Base-by-base conservation (phyloP, 2,329 filamentous ascomycete genomes). In the Cordyceps cicadae region DNA sequence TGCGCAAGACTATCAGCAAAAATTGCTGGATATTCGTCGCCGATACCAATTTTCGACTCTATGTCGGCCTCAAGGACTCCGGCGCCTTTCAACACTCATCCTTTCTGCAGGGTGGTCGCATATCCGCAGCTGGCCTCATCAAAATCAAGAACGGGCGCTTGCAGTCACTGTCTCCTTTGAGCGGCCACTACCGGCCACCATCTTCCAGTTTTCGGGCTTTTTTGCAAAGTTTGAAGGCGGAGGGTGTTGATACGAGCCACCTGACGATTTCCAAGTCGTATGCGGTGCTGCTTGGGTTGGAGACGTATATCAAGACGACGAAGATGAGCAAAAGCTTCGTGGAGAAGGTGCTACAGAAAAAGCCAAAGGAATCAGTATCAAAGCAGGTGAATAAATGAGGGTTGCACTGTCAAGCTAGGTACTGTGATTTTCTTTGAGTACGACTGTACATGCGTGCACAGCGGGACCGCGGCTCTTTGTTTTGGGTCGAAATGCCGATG, bases 11-110 rank as follows among this genome's bases (percentile, higher is more conserved):
- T 0, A 88, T 92, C 45, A 89, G 87, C 72, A 91, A 91, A 64
- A 92, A 93, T 68, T 94, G 89, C 5, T 96, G 92, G 92, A 95
- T 96, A 65, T 97, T 96, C 68, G 92, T 92, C 8, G 88, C 89
- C 26, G 92, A 96, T 73, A 93, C 90, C 1, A 87, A 84, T 1
- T 94, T 92, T 71, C 85, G 89, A 0, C 78, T 96, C 0, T 96
- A 96, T 71, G 85, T 96, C 39, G 92, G 92, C 53, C 94, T 96
- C 76, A 96, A 97, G 69, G 85, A 89, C 71, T 88, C 86, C 4
- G 92, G 92, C 12, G 86, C 89, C 5, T 97, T 97, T 68, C 92
- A 96, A 68, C 92, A 96, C 73, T 92, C 88, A 14, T 94, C 90
- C 0, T 96, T 97, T 68, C 79, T 96, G 1, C 89, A 92, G 63